These are phyloP conservation scores for Thozetella sp. DNA, from an alignment of 495 filamentous ascomycete species.

Conservation along the genomic window DNA sequence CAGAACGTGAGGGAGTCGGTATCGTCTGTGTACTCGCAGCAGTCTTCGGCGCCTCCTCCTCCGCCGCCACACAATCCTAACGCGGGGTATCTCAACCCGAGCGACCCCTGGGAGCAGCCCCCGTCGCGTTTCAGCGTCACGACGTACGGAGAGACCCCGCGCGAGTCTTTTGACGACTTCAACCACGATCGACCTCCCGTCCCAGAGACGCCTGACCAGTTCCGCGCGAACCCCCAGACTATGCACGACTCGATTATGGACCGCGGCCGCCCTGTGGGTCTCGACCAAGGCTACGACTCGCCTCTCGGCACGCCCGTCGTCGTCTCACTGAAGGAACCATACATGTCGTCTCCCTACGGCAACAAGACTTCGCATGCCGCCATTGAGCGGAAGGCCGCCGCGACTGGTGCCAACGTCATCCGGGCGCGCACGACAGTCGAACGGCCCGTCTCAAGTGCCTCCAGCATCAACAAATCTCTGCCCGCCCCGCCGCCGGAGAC, in stretches of 20 bases:
- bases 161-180: constrained; percentile 46
- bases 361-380: constrained; percentile 10
- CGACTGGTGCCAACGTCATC: constrained; percentile 8
- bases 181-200: constrained; percentile 27
- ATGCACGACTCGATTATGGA: constrained; percentile 34
- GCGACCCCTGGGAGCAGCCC: constrained; percentile 48
- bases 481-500: constrained; percentile 60
- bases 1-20: constrained; percentile 31
- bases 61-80: constrained; percentile 21
- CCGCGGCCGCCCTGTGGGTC: constrained; percentile 27
- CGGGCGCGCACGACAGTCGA: constrained; percentile 15
- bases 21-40: constrained; percentile 36
- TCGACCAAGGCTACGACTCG: constrained; percentile 6
- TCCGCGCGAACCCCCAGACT: constrained; percentile 14
- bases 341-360: constrained; percentile 22
- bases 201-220: constrained; percentile 23
- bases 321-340: constrained; percentile 24
- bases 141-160: constrained; percentile 65
- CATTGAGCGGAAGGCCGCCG: constrained; percentile 11
- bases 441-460: constrained; percentile 20
- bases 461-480: constrained; percentile 55
- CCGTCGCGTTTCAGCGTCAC: constrained; percentile 74
- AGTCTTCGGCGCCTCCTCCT: constrained; percentile 17
- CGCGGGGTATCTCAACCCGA: constrained; percentile 13
- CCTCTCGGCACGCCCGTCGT: constrained; percentile 19